Evolutionary conservation across 225 moss, liverwort and hornwort genomes (phyloP).

Genomic region (Ulota crispa): DNA sequence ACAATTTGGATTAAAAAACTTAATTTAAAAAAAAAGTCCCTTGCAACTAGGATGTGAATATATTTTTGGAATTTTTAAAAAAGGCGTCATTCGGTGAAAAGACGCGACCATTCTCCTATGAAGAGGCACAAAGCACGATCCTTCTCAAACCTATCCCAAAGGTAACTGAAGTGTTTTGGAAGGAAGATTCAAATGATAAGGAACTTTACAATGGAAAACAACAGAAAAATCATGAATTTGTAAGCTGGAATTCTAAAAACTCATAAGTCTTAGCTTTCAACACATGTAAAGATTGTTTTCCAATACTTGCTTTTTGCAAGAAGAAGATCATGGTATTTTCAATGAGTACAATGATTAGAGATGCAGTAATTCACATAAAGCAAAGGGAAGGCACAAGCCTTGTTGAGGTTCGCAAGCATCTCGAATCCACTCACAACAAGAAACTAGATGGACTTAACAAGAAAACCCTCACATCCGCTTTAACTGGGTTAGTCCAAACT

Average conservation of each 20-base stretch:
- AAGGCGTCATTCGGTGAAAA: background rate
- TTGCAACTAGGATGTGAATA: too few relatives aligned
- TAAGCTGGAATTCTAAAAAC: background rate
- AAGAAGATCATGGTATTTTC: constrained; percentile 11
- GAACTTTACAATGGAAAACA: background rate
- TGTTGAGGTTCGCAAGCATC: constrained; percentile 30
- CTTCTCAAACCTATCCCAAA: background rate
- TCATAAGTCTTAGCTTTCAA: background rate
- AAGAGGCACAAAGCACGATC: background rate
- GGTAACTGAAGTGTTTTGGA: background rate
- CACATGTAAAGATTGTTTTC: too few relatives aligned
- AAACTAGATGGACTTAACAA: constrained; percentile 35
- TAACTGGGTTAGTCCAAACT: constrained; percentile 15
- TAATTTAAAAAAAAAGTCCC: too few relatives aligned
- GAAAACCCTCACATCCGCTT: constrained; percentile 18
- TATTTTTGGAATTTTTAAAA: too few relatives aligned
- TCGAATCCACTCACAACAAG: constrained; percentile 25
- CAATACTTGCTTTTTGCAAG: too few relatives aligned
- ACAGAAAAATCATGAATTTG: rapidly evolving
- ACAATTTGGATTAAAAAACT: too few relatives aligned
- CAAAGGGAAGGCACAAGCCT: constrained; percentile 22
- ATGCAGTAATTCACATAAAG: constrained; percentile 33
- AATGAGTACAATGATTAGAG: constrained; percentile 29
- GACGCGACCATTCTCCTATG: background rate
- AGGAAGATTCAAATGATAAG: background rate